Percentiles rank a stretch among this genome's conserved stretches.
Conservation (phyloP, 2,329 filamentous ascomycete genomes). For the Diaporthe sp. region DNA sequence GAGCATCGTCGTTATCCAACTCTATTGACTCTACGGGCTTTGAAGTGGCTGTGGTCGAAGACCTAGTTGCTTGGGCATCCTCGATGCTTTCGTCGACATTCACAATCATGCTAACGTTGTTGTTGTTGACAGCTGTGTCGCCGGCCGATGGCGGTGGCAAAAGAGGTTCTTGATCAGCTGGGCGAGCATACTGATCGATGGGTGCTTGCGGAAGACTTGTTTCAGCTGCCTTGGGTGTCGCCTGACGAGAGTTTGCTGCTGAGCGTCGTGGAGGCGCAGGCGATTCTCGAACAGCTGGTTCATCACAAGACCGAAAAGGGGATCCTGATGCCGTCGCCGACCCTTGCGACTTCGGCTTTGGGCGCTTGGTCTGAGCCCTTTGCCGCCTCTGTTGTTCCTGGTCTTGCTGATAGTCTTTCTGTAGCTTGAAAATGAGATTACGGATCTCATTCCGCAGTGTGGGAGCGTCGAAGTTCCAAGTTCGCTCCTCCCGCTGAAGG, state of each 20-base stretch:
- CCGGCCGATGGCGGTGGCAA: neutral
- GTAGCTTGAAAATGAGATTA: conserved; percentile 70
- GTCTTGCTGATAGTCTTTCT: conserved; percentile 64
- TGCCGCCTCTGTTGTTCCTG: conserved; percentile 50
- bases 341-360: conserved; percentile 8
- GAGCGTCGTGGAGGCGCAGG: neutral
- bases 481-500: conserved; percentile 64
- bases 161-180: neutral
- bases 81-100: conserved; percentile 30
- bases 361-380: conserved; percentile 40
- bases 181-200: neutral
- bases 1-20: neutral
- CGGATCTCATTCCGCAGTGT: conserved; percentile 74
- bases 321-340: neutral
- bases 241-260: neutral
- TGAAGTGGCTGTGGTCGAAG: neutral
- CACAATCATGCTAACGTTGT: conserved; percentile 31
- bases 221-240: conserved; percentile 1
- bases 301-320: neutral
- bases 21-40: neutral
- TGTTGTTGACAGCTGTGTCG: neutral
- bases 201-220: neutral
- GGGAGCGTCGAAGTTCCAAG: conserved; percentile 66
- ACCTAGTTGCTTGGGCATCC: neutral
- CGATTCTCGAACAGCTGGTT: neutral